A percentile compares a stretch with the other conserved stretches of the same genome.
Evolutionary conservation across 495 filamentous ascomycete species (phyloP).

Genomic region (Daldinia bambusicola): DNA sequence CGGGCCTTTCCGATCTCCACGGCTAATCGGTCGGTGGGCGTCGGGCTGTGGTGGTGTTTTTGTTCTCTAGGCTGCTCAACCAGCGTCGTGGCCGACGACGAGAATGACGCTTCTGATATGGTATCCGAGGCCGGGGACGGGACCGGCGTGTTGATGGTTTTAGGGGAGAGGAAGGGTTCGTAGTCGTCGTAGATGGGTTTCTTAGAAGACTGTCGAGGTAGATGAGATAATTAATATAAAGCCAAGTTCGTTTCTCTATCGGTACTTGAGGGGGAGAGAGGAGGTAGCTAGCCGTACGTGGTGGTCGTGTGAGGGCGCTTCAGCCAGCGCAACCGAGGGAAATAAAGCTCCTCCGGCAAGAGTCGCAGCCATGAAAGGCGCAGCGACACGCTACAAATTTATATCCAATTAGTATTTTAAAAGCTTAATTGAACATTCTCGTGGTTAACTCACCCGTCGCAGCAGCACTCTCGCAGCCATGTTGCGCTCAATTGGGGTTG

Average conservation of each 20-base stretch:
- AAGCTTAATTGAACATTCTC: background rate
- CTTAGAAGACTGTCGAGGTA: slow-evolving; percentile 58
- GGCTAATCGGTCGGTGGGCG: slow-evolving; percentile 91
- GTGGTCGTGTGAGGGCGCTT: slow-evolving; percentile 53
- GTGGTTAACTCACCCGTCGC: slow-evolving; percentile 53
- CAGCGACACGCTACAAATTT: slow-evolving; percentile 51
- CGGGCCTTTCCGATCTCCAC: slow-evolving; percentile 81
- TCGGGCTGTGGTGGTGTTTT: slow-evolving; percentile 65
- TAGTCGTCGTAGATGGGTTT: slow-evolving; percentile 92
- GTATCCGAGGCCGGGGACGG: slow-evolving; percentile 46
- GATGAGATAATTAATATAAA: slow-evolving; percentile 12
- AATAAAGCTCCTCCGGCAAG: slow-evolving; percentile 58
- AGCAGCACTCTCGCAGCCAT: slow-evolving; percentile 66
- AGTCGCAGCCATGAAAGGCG: slow-evolving; percentile 60
- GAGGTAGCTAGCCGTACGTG: slow-evolving; percentile 38
- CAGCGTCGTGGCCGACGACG: slow-evolving; percentile 26
- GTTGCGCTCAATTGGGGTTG: slow-evolving; percentile 55
- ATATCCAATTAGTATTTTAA: slow-evolving; percentile 27
- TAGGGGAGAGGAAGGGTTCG: slow-evolving; percentile 54
- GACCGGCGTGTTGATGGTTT: slow-evolving; percentile 48
- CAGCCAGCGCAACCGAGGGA: slow-evolving; percentile 59
- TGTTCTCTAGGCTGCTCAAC: slow-evolving; percentile 41
- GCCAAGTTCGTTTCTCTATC: background rate
- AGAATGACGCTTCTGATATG: slow-evolving; percentile 41
- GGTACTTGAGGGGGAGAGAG: slow-evolving; percentile 3